Evolutionary conservation across 179 eudicot genomes (phyloP).

Genomic region (Beta corolliflora): DNA sequence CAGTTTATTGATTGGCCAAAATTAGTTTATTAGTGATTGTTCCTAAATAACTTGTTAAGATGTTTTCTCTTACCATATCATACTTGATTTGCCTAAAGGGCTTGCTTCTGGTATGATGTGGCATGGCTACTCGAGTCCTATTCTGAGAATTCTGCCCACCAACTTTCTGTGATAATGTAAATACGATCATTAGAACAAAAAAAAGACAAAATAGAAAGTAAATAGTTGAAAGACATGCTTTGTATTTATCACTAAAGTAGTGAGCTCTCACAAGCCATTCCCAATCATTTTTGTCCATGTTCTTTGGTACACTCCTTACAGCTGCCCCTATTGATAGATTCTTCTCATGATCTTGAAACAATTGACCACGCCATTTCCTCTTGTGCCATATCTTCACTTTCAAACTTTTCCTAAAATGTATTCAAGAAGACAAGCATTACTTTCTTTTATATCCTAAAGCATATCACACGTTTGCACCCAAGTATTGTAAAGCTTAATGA

Average conservation of each 20-base stretch:
- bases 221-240: not conserved
- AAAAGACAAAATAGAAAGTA: too few relatives aligned
- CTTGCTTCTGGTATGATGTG: not conserved
- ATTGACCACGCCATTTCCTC: not conserved
- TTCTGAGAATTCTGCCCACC: not conserved
- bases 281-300: not conserved
- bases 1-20: too few relatives aligned
- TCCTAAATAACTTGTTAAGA: too few relatives aligned
- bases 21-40: too few relatives aligned
- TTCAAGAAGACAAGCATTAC: too few relatives aligned
- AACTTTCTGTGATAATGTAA: not conserved
- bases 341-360: not conserved
- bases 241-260: not conserved
- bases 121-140: not conserved
- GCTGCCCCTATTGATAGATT: not conserved
- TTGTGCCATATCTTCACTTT: not conserved
- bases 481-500: too few relatives aligned
- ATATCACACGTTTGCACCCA: too few relatives aligned
- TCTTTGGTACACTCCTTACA: too few relatives aligned
- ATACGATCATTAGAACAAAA: too few relatives aligned
- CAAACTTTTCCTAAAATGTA: not conserved
- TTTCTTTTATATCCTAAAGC: too few relatives aligned
- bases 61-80: too few relatives aligned
- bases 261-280: not conserved
- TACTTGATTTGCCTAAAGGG: too few relatives aligned